Percentiles rank a stretch among this genome's conserved stretches.
Conservation (phyloP, 2,329 filamentous ascomycete species). For the Trichoderma harzianum region DNA sequence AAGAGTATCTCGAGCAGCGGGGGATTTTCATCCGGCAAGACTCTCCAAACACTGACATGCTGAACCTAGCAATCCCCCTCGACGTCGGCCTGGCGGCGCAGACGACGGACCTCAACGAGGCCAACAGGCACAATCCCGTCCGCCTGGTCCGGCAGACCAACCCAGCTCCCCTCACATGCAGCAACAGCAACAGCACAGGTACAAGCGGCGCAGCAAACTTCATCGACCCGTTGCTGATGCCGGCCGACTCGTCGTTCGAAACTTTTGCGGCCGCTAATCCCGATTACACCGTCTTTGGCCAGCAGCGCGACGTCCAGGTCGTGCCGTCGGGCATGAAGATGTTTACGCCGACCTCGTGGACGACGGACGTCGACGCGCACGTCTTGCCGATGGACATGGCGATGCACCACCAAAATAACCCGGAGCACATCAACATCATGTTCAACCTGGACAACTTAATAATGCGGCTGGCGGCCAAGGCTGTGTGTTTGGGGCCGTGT, state of each 20-base stretch:
- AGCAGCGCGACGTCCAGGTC: not conserved
- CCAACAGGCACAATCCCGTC: not conserved
- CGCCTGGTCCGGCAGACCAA: not conserved
- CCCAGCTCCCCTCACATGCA: not conserved
- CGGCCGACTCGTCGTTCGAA: not conserved
- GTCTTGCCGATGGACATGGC: not conserved
- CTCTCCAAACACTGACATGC: not conserved
- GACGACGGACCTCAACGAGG: not conserved
- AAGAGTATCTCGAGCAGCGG: slow-evolving; percentile 17
- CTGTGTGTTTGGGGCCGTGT: slow-evolving; percentile 5
- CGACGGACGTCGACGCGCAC: not conserved
- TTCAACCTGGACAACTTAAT: slow-evolving; percentile 11
- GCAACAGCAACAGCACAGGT: no score
- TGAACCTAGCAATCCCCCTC: not conserved
- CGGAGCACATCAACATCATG: slow-evolving; percentile 8
- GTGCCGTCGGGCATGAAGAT: not conserved
- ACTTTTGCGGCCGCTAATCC: not conserved
- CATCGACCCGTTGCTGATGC: not conserved
- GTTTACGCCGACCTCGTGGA: not conserved
- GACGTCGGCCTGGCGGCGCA: not conserved
- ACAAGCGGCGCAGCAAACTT: not conserved
- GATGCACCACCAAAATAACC: not conserved
- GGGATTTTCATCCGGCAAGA: slow-evolving; percentile 9
- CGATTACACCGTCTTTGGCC: slow-evolving; percentile 2
- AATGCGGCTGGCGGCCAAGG: not conserved